These are phyloP conservation scores for Penicillium sp. DNA, from an alignment of 2,329 filamentous ascomycete genomes.

Conservation along the genomic window DNA sequence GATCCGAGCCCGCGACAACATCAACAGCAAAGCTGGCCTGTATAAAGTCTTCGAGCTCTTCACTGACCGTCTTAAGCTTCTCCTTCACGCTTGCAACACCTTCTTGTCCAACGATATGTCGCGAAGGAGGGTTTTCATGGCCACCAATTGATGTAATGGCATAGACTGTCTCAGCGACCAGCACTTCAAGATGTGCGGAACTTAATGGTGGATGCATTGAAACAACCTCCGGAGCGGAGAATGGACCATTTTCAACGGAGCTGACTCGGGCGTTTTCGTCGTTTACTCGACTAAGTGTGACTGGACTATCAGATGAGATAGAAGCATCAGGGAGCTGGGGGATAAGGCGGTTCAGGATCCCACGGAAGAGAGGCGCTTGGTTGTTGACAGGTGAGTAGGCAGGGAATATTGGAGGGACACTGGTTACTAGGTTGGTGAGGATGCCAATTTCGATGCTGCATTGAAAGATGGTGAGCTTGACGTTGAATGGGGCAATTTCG, in stretches of 20 bases:
- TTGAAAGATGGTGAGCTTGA: conserved; percentile 94
- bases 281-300: conserved; percentile 10
- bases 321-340: conserved; percentile 64
- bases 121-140: conserved; percentile 89
- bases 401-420: conserved; percentile 70
- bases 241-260: conserved; percentile 34
- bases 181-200: conserved; percentile 63
- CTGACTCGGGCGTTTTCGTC: conserved; percentile 20
- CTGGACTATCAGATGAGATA: conserved; percentile 1
- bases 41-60: conserved; percentile 94
- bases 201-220: conserved; percentile 74
- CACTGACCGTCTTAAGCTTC: conserved; percentile 92
- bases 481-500: conserved; percentile 94
- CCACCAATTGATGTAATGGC: conserved; percentile 89
- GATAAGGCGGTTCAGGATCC: conserved; percentile 76
- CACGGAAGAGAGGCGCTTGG: conserved; percentile 75
- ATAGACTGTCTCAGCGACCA: conserved; percentile 87
- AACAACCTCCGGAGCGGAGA: conserved; percentile 50
- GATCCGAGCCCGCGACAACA: conserved; percentile 36
- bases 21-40: conserved; percentile 85
- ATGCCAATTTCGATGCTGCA: conserved; percentile 89
- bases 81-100: conserved; percentile 86
- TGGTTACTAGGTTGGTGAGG: conserved; percentile 81
- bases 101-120: conserved; percentile 91
- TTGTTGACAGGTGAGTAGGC: conserved; percentile 68